phyloP scores from a whole-genome alignment of 345 rosid genomes.

The Eucalyptus polyanthemos region DNA sequence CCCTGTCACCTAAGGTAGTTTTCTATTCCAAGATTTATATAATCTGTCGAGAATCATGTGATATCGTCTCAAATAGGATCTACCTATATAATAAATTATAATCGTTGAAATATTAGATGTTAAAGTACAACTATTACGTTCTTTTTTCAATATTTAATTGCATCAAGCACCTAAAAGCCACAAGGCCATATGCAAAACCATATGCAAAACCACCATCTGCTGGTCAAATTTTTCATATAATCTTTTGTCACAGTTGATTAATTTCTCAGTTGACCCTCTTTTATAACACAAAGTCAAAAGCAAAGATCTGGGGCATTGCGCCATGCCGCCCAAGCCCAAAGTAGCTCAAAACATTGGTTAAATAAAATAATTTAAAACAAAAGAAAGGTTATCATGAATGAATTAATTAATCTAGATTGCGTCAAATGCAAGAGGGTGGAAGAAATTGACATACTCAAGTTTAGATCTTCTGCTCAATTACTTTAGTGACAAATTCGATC shows the following conservation, averaged over 20 bases:
- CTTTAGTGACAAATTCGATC: neutral
- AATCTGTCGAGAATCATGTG: neutral
- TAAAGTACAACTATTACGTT: neutral
- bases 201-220: neutral
- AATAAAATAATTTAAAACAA: neutral
- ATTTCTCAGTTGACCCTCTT: neutral
- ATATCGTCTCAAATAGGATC: neutral
- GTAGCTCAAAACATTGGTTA: neutral
- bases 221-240: neutral
- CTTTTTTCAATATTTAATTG: neutral
- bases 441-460: neutral
- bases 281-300: neutral
- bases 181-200: neutral
- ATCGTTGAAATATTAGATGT: neutral
- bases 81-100: neutral
- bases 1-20: neutral
- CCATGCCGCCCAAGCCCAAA: neutral
- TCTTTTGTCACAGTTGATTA: neutral
- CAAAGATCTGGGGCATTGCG: neutral
- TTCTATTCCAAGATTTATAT: neutral
- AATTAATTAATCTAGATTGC: neutral
- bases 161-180: neutral
- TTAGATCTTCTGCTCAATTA: neutral
- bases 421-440: neutral
- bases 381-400: neutral